Conservation (phyloP, 192 early-diverging fungal genomes). For the Coemansia sp. region DNA sequence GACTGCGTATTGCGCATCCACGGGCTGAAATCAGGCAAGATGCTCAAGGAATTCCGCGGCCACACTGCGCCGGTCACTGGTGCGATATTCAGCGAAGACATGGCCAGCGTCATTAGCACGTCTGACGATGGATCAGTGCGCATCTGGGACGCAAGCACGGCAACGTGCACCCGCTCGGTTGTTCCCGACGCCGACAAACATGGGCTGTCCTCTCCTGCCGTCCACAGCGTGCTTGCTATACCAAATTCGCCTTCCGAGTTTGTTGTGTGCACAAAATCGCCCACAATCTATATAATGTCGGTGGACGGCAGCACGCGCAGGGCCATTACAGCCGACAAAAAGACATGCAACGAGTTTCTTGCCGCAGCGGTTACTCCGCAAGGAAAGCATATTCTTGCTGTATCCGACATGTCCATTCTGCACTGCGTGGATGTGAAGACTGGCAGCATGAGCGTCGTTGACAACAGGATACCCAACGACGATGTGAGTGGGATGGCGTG, state of each 20-base stretch:
- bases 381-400: slow-evolving; percentile 79
- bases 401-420: slow-evolving; percentile 66
- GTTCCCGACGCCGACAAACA: slow-evolving; percentile 52
- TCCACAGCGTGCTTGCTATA: slow-evolving; percentile 58
- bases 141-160: slow-evolving; percentile 90
- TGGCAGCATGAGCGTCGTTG: slow-evolving; percentile 47
- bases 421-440: slow-evolving; percentile 68
- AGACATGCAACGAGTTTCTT: slow-evolving; percentile 56
- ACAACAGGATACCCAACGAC: slow-evolving; percentile 55
- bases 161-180: slow-evolving; percentile 61
- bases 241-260: slow-evolving; percentile 67
- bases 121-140: slow-evolving; percentile 80
- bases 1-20: slow-evolving; percentile 80
- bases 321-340: slow-evolving; percentile 46
- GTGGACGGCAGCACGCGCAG: slow-evolving; percentile 60
- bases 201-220: slow-evolving; percentile 44
- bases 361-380: slow-evolving; percentile 65
- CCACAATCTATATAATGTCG: slow-evolving; percentile 68
- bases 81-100: slow-evolving; percentile 70
- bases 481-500: slow-evolving; percentile 76
- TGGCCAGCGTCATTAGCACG: slow-evolving; percentile 68
- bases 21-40: slow-evolving; percentile 90
- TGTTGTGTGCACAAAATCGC: slow-evolving; percentile 77
- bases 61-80: slow-evolving; percentile 88
- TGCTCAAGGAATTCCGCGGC: slow-evolving; percentile 87